phyloP scores from a whole-genome alignment of 2,329 filamentous ascomycete species.

The Dactylellina sp. region DNA sequence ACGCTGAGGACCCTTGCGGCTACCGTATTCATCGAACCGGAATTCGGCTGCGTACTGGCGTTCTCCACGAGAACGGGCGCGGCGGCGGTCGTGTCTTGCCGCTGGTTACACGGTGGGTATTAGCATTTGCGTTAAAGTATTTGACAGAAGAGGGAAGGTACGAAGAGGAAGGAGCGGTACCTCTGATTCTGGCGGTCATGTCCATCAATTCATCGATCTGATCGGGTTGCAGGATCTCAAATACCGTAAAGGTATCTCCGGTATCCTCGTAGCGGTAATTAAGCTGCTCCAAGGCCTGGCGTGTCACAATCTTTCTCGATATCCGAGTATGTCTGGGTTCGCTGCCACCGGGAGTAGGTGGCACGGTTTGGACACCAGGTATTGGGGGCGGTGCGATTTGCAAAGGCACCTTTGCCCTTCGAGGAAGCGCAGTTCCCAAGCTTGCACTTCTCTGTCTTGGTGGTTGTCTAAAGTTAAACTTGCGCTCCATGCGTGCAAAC shows the following conservation, averaged over 20 bases:
- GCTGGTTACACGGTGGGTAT: conserved; percentile 24
- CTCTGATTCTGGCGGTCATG: conserved; percentile 53
- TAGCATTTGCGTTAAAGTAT: conserved; percentile 4
- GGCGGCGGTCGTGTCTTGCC: conserved; percentile 52
- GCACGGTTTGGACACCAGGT: conserved; percentile 5
- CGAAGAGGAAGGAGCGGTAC: conserved; percentile 15
- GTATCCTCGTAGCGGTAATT: conserved; percentile 93
- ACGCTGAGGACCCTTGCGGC: conserved; percentile 12
- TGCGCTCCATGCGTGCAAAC: conserved; percentile 36
- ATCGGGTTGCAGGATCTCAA: conserved; percentile 41
- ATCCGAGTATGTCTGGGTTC: conserved; percentile 75
- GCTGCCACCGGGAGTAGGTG: conserved; percentile 29
- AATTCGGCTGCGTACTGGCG: conserved; percentile 33
- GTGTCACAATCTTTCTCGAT: conserved; percentile 86
- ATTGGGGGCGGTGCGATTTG: conserved; percentile 40
- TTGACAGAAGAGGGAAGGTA: conserved; percentile 3
- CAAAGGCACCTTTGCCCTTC: conserved; percentile 35
- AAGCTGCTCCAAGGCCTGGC: conserved; percentile 83
- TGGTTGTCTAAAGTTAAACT: conserved; percentile 27
- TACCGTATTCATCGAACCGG: conserved; percentile 41
- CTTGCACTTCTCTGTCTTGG: conserved; percentile 39
- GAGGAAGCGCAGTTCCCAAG: conserved; percentile 40
- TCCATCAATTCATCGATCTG: conserved; percentile 51
- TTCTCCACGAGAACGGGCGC: conserved; percentile 47
- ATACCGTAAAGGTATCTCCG: conserved; percentile 61